Evolutionary conservation across 192 early-diverging fungal species (phyloP).

Genomic region (Rhizoclosmatium globosum): DNA sequence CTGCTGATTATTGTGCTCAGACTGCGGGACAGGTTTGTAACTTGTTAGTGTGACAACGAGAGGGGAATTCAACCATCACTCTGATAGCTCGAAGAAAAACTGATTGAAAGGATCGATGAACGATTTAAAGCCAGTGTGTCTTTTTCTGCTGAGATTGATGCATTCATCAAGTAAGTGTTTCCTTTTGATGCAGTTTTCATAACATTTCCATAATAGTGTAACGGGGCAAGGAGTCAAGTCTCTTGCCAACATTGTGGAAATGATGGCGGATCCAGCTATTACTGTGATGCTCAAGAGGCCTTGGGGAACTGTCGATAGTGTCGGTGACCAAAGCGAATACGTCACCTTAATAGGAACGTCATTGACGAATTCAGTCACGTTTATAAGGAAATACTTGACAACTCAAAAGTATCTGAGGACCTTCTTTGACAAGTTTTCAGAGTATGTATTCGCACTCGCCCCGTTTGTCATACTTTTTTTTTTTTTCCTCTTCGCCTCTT

Average conservation of each 20-base stretch:
- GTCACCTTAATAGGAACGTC: slow-evolving; percentile 72
- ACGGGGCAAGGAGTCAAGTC: slow-evolving; percentile 71
- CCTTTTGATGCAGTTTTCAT: slow-evolving; percentile 19
- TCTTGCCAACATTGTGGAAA: slow-evolving; percentile 74
- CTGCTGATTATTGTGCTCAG: slow-evolving; percentile 91
- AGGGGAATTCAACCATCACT: neutral
- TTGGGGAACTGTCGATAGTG: slow-evolving; percentile 84
- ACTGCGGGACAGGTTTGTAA: slow-evolving; percentile 75
- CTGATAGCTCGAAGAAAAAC: slow-evolving; percentile 85
- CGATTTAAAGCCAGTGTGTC: slow-evolving; percentile 73
- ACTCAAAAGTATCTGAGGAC: slow-evolving; percentile 80
- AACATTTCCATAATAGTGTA: slow-evolving; percentile 36
- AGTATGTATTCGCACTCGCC: slow-evolving; percentile 59
- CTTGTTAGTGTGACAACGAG: neutral
- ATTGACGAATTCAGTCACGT: slow-evolving; percentile 62
- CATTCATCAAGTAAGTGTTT: slow-evolving; percentile 73
- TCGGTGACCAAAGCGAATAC: slow-evolving; percentile 95
- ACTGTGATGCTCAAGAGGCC: slow-evolving; percentile 75
- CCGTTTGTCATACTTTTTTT: slow-evolving; percentile 7
- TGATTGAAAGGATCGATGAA: slow-evolving; percentile 83
- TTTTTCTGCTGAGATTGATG: slow-evolving; percentile 79
- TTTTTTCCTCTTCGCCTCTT: neutral
- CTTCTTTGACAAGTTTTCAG: slow-evolving; percentile 93
- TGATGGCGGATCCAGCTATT: slow-evolving; percentile 73
- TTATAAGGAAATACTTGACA: slow-evolving; percentile 70